Base-by-base conservation (phyloP, 176 grass and related monocot species). In the Carex kokanica region DNA sequence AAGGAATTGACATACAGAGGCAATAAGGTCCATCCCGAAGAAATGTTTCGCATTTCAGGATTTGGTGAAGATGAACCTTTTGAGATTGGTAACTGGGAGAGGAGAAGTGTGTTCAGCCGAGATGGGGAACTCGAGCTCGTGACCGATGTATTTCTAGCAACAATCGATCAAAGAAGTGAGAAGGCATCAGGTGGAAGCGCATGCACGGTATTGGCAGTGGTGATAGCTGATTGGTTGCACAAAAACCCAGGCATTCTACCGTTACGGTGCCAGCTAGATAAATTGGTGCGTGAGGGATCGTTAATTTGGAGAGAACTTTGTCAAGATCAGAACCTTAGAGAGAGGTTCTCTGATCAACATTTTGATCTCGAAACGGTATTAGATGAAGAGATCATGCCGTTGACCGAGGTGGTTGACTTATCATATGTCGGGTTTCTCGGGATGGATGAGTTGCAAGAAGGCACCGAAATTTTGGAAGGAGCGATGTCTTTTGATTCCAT, bases 281-380 rank as follows among this genome's bases (percentile, higher is more conserved):
- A 82, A 79, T 82, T 95, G 68, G 88, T 99, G 65, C 91, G 78
- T 20, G 89, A 99, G 73, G 97, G 97, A 78, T 99, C 93, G 51
- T 56, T 86, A 2, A 88, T 93, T 80, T 99, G 97, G 97, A 93
- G 97, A 86, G 88, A 92, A 24, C 91, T 99, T 49, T 96, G 91
- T 0, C 72, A 88, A 45, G 78, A 90, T 0, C 43, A 88, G 70
- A 88, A 79, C 6, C 91, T 90, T 18, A 86, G 20, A 62, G 89
- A 89, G 36, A 56, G 38, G 23, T 99, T 99, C 75, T 83, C 84
- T 36, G 93, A 99, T 78, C 90, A 90, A 82, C 97, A 99, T 27
- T 96, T 99, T 29, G 97, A 99, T 86, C 93, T 99, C 34, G 91
- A 99, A 16, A 99, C 97, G n/a, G 93, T 99, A 23, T 87, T 99